Evolutionary conservation across 208 protist genomes (phyloP).

Genomic region (Trichomonas vaginalis): DNA sequence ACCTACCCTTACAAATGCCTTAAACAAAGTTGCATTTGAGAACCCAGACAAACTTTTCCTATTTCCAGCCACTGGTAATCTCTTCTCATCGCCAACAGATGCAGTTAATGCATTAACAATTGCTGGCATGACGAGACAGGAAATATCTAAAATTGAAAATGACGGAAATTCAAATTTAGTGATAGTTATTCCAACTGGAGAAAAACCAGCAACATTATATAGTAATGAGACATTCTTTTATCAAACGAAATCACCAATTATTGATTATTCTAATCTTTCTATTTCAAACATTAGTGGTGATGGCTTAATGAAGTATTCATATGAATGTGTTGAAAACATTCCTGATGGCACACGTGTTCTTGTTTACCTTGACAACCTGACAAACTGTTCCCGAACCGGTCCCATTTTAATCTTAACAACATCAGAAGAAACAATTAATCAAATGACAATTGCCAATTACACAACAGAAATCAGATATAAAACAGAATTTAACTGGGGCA

Average conservation of each 20-base stretch:
- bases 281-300: not conserved
- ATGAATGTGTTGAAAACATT: not conserved
- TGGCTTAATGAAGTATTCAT: not conserved
- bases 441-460: not conserved
- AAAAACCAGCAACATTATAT: not conserved
- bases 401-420: not conserved
- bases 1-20: not conserved
- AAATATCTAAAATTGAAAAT: not conserved
- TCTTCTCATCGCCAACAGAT: not conserved
- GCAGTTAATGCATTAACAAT: not conserved
- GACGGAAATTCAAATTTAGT: no score
- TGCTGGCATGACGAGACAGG: not conserved
- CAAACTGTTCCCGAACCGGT: not conserved
- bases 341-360: no score
- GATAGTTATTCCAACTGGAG: no score
- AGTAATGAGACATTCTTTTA: not conserved
- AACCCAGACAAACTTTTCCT: not conserved
- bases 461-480: not conserved
- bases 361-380: not conserved
- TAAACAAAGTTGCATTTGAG: not conserved
- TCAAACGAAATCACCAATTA: not conserved
- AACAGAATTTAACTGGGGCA: not conserved
- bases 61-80: not conserved
- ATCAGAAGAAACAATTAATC: not conserved
- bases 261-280: not conserved